Evolutionary conservation across 345 rosid species (phyloP).

Genomic region (Euphorbia lathyris): DNA sequence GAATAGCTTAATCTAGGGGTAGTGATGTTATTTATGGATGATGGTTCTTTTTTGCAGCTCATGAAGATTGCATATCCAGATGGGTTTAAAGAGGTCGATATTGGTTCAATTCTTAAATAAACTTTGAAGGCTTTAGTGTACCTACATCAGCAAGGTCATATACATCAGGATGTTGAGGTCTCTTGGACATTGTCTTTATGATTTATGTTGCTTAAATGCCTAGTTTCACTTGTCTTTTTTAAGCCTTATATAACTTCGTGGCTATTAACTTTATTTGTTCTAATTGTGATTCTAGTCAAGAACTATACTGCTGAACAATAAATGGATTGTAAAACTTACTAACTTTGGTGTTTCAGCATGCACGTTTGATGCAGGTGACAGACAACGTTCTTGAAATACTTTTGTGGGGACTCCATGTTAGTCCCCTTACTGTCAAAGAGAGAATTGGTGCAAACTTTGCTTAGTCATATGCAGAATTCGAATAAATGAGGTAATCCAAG

Average conservation of each 20-base stretch:
- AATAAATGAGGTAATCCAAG: no score
- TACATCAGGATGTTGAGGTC: constrained; percentile 98
- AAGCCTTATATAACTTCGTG: background rate
- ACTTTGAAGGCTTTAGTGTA: constrained; percentile 94
- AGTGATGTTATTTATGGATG: constrained; percentile 96
- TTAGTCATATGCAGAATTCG: no score
- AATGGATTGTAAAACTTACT: constrained; percentile 85
- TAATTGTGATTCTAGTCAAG: constrained; percentile 65
- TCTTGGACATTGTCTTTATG: constrained; percentile 13
- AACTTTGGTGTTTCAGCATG: constrained; percentile 99
- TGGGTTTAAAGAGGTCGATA: constrained; percentile 93
- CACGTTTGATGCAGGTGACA: constrained; percentile 93
- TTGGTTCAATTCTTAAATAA: constrained; percentile 82
- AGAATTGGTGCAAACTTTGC: no score
- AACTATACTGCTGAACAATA: constrained; percentile 78
- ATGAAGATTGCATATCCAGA: constrained; percentile 89
- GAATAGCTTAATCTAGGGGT: constrained; percentile 96
- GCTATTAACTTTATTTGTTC: constrained; percentile 4
- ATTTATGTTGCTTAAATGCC: constrained; percentile 7
- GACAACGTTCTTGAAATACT: constrained; percentile 93
- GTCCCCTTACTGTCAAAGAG: no score
- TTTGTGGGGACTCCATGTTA: constrained; percentile 99
- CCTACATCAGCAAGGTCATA: constrained; percentile 95
- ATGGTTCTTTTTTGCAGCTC: constrained; percentile 96
- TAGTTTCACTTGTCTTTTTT: background rate